phyloP scores from a whole-genome alignment of 176 grass and related monocot species.

The Poa pratensis region DNA sequence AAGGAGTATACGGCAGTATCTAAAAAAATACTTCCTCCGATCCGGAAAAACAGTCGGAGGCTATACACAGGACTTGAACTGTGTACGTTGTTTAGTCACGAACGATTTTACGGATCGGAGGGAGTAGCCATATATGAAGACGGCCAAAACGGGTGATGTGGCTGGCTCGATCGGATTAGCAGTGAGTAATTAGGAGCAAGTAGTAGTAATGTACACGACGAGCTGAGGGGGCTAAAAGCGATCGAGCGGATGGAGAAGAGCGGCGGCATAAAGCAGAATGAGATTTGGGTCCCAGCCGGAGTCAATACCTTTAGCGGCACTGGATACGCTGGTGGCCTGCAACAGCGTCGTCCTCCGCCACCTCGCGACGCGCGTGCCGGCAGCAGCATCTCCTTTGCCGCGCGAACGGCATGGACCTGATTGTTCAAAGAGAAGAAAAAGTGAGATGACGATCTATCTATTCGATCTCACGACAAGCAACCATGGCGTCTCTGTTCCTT shows the following conservation, averaged over 20 bases:
- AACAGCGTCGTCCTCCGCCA: neutral
- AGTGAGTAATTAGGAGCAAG: neutral
- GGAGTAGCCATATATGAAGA: no score
- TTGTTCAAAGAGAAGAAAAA: neutral
- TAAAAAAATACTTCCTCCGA: no score
- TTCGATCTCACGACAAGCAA: neutral
- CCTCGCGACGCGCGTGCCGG: slow-evolving; percentile 5
- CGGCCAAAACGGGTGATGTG: neutral
- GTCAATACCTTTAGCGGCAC: slow-evolving; percentile 42
- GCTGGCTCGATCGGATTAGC: neutral
- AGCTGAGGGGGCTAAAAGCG: neutral
- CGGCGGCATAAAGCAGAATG: slow-evolving; percentile 4
- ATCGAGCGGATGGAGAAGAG: neutral
- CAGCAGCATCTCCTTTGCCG: slow-evolving; percentile 31
- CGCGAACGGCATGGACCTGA: slow-evolving; percentile 36
- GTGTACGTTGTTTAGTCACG: no score
- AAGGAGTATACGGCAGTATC: neutral
- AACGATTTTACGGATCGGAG: no score
- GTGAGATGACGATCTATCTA: neutral
- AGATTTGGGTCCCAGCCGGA: neutral
- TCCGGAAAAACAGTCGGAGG: no score
- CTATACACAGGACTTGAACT: no score
- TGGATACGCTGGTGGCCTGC: slow-evolving; percentile 32
- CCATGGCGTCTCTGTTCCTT: neutral
- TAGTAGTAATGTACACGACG: neutral